These are phyloP conservation scores for Diutina sp. DNA, from an alignment of 1,139 yeast genomes.

Conservation along the genomic window DNA sequence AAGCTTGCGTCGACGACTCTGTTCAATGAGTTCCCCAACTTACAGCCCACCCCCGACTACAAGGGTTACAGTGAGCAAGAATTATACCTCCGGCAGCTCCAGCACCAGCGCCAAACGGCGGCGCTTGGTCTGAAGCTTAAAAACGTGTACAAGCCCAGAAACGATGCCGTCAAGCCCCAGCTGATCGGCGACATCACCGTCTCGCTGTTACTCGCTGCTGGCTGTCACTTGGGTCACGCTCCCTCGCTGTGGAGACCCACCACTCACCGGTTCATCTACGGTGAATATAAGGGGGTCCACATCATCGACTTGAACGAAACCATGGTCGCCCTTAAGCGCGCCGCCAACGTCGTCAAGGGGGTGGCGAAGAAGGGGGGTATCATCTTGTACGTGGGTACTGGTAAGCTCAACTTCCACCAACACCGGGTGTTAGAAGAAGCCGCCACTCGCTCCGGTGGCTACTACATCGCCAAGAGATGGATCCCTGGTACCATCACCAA, in stretches of 20 bases:
- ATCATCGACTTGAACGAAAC: slow-evolving; percentile 85
- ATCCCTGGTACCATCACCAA: slow-evolving; percentile 91
- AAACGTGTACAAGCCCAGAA: slow-evolving; percentile 58
- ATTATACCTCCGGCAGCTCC: slow-evolving; percentile 57
- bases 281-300: slow-evolving; percentile 80
- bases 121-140: slow-evolving; percentile 54
- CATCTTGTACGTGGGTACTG: slow-evolving; percentile 74
- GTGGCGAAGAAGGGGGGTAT: slow-evolving; percentile 78
- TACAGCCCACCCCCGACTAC: slow-evolving; percentile 32
- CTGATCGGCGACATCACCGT: slow-evolving; percentile 45
- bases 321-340: slow-evolving; percentile 58
- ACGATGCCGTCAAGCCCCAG: slow-evolving; percentile 49
- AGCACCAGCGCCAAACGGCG: slow-evolving; percentile 33
- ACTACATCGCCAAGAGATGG: slow-evolving; percentile 80
- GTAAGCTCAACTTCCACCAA: slow-evolving; percentile 48
- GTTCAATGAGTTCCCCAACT: slow-evolving; percentile 21
- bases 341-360: slow-evolving; percentile 68
- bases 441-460: slow-evolving; percentile 66
- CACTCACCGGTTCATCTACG: slow-evolving; percentile 79
- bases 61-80: slow-evolving; percentile 59
- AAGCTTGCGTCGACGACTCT: background rate
- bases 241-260: slow-evolving; percentile 70
- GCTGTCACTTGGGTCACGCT: slow-evolving; percentile 90
- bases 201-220: slow-evolving; percentile 72
- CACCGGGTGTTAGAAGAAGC: slow-evolving; percentile 67